A percentile compares a stretch with the other conserved stretches of the same genome.
phyloP scores from a whole-genome alignment of 139 green algal genomes.

The Picochlorum sp. region DNA sequence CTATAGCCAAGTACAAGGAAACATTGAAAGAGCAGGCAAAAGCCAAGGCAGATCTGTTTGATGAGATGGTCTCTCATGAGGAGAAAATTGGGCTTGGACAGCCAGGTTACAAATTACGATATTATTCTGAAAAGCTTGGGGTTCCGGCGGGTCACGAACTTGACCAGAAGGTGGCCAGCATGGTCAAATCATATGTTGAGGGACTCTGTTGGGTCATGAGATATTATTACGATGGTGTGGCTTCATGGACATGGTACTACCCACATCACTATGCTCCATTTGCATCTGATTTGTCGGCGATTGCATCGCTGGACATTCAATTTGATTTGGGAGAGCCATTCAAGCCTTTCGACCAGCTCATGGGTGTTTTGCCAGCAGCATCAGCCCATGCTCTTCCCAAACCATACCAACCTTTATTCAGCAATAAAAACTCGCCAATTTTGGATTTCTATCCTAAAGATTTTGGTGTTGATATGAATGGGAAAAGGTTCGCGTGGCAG shows the following conservation, averaged over 20 bases:
- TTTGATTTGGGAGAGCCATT: slow-evolving; percentile 85
- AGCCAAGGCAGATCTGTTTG: slow-evolving; percentile 70
- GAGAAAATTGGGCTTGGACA: slow-evolving; percentile 77
- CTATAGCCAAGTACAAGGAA: slow-evolving; percentile 48
- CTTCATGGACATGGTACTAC: slow-evolving; percentile 83
- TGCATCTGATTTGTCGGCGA: slow-evolving; percentile 77
- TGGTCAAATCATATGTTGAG: slow-evolving; percentile 81
- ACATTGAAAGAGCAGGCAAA: slow-evolving; percentile 63
- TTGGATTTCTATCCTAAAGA: slow-evolving; percentile 94
- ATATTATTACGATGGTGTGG: slow-evolving; percentile 85
- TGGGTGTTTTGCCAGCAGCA: slow-evolving; percentile 91
- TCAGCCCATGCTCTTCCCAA: slow-evolving; percentile 73
- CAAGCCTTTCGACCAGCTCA: slow-evolving; percentile 96
- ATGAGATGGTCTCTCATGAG: slow-evolving; percentile 73
- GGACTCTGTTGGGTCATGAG: slow-evolving; percentile 94
- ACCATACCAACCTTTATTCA: slow-evolving; percentile 70
- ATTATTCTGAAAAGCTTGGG: slow-evolving; percentile 63
- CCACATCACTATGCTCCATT: slow-evolving; percentile 99
- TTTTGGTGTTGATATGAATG: slow-evolving; percentile 97
- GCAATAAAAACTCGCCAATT: slow-evolving; percentile 71
- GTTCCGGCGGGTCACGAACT: slow-evolving; percentile 18
- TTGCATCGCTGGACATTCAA: slow-evolving; percentile 51
- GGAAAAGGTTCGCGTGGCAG: slow-evolving; percentile 96
- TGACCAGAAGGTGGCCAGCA: slow-evolving; percentile 13
- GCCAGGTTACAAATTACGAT: slow-evolving; percentile 84